Conservation (phyloP, 2,329 filamentous ascomycete species). For the Pestalotiopsis sp. region DNA sequence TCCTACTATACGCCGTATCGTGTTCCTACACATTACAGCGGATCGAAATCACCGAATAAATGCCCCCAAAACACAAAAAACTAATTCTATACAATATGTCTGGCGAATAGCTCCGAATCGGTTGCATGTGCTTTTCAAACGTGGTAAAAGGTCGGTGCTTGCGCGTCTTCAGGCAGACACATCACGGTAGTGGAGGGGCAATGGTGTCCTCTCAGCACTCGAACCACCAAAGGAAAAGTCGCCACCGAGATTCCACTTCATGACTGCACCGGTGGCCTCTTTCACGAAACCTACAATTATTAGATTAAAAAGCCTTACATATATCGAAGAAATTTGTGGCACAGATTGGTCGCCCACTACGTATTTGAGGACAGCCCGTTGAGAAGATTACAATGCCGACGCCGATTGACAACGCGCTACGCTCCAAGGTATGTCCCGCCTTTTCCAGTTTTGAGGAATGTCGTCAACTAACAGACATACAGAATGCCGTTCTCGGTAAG, state of each 20-base stretch:
- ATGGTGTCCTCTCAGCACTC: neutral
- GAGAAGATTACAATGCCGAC: constrained; percentile 63
- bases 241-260: neutral
- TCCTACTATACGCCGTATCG: too few relatives aligned
- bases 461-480: constrained; percentile 19
- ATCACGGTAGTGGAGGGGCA: constrained; percentile 1
- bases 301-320: neutral
- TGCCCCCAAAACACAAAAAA: too few relatives aligned
- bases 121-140: too few relatives aligned
- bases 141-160: neutral
- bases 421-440: constrained; percentile 60
- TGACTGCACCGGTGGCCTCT: neutral
- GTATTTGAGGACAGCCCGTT: neutral
- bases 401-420: constrained; percentile 67
- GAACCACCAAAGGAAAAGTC: neutral
- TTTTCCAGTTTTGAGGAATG: neutral
- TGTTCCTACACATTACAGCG: too few relatives aligned
- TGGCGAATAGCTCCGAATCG: too few relatives aligned
- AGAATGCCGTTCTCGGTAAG: constrained; percentile 73
- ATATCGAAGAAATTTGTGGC: neutral
- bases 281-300: neutral
- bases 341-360: neutral
- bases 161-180: constrained; percentile 8
- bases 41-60: too few relatives aligned
- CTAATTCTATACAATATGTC: too few relatives aligned